Evolutionary conservation across 2,329 filamentous ascomycete species (phyloP).

Genomic region (Claviceps arundinis): DNA sequence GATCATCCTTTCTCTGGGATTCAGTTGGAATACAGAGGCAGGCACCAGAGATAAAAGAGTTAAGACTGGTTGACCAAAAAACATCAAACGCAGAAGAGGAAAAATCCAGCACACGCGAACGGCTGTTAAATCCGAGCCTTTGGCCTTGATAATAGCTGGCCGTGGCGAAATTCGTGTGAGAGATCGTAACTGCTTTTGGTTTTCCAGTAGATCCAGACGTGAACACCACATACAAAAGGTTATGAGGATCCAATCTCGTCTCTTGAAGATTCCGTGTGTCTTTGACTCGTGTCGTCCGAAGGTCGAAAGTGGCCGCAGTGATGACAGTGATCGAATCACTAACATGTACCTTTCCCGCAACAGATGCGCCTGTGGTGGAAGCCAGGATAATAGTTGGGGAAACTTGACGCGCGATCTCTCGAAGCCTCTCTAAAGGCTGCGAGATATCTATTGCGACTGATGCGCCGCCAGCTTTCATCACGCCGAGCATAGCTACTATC

Average conservation of each 20-base stretch:
- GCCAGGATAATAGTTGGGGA: neutral
- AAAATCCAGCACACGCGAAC: constrained; percentile 18
- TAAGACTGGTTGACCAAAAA: neutral
- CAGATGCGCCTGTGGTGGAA: neutral
- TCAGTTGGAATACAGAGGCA: constrained; percentile 7
- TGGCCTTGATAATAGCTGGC: constrained; percentile 15
- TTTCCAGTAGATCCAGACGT: neutral
- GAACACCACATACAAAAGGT: neutral
- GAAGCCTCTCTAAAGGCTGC: constrained; percentile 30
- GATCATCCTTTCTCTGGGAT: neutral
- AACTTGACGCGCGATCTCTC: constrained; percentile 28
- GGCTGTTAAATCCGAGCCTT: constrained; percentile 11
- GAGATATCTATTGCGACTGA: constrained; percentile 34
- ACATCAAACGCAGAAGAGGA: constrained; percentile 7
- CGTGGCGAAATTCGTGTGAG: neutral
- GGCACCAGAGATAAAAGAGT: constrained; percentile 3
- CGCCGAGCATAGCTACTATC: constrained; percentile 28
- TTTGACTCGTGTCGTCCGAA: too few relatives aligned
- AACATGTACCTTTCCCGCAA: neutral
- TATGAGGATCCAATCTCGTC: neutral
- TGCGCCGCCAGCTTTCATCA: constrained; percentile 34
- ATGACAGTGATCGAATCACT: neutral
- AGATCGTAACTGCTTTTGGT: neutral
- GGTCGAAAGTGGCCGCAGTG: neutral
- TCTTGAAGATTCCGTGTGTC: neutral